Base-by-base conservation (phyloP, 768 basidiomycete species). In the Lentinula raphanica region DNA sequence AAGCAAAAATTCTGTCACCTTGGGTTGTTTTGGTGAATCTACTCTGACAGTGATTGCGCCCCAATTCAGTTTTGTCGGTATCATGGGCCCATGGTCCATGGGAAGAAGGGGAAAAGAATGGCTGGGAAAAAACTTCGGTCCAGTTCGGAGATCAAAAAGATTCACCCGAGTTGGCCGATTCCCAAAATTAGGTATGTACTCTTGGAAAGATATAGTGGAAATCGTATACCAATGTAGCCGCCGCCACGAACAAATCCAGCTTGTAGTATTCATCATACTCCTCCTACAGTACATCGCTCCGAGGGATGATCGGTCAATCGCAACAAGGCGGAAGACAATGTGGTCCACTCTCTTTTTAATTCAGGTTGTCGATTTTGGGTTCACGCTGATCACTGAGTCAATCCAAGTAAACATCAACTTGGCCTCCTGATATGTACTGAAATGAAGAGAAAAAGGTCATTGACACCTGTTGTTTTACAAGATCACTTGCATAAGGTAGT, bases 71-170 rank as follows among this genome's bases (percentile, higher is more conserved):
- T 13, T n/a, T 19, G 45, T 46, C 19, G 45, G 19, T 11, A 49
- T 49, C 27, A 49, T 49, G 46, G 46, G 46, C n/a, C n/a, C n/a
- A n/a, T n/a, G n/a, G n/a, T n/a, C n/a, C n/a, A n/a, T n/a, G n/a
- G n/a, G n/a, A n/a, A 46, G 27, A 13, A 35, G 7, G 9, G 19
- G 39, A 40, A 40, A 40, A 44, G 42, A 44, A 44, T 44, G 23
- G 27, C 29, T 27, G 29, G 46, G 46, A 53, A 53, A 53, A 51
- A 21, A 53, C 38, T 15, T 9, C 36, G 51, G 51, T 36, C 12
- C 35, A 25, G 15, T 29, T 40, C 51, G 51, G 51, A 53, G 35
- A 53, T 53, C 51, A 53, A 50, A 50, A 53, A 39, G 32, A 53
- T n/a, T n/a, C n/a, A n/a, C n/a, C n/a, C n/a, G n/a, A n/a, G n/a